Conservation (phyloP, 2,329 filamentous ascomycete genomes). For the Xylaria sp. region DNA sequence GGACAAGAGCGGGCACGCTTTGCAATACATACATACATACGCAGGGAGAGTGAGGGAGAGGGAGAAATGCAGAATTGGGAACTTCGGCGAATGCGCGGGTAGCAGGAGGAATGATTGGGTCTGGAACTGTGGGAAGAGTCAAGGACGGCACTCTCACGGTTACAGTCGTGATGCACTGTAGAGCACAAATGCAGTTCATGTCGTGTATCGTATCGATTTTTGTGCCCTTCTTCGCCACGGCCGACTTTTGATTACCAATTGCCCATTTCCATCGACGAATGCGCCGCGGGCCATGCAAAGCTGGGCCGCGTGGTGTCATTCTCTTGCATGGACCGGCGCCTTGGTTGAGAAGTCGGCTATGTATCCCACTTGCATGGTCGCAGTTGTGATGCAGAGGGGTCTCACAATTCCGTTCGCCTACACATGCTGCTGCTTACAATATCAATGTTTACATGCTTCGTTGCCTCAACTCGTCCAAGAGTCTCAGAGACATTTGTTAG, state of each 20-base stretch:
- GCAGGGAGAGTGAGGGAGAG: too few relatives aligned
- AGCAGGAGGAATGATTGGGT: neutral
- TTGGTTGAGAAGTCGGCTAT: neutral
- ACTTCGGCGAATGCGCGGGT: neutral
- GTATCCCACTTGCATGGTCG: neutral
- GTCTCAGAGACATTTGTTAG: too few relatives aligned
- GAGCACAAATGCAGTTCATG: neutral
- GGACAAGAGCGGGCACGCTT: neutral
- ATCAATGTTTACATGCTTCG: too few relatives aligned
- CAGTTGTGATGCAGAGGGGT: neutral
- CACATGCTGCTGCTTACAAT: neutral
- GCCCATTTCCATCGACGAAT: neutral
- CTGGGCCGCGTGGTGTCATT: constrained; percentile 7
- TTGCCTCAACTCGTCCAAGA: too few relatives aligned
- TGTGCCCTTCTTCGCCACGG: neutral
- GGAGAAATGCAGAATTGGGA: neutral
- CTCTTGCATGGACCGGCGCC: neutral
- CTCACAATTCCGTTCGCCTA: neutral
- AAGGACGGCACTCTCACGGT: too few relatives aligned
- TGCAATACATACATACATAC: too few relatives aligned
- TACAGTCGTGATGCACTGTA: neutral
- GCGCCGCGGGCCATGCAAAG: constrained; percentile 4
- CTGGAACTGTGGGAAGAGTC: neutral
- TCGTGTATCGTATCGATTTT: neutral
- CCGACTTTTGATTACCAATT: constrained; percentile 3